Conservation (phyloP, 2,329 filamentous ascomycete genomes). For the Colletotrichum tabaci region DNA sequence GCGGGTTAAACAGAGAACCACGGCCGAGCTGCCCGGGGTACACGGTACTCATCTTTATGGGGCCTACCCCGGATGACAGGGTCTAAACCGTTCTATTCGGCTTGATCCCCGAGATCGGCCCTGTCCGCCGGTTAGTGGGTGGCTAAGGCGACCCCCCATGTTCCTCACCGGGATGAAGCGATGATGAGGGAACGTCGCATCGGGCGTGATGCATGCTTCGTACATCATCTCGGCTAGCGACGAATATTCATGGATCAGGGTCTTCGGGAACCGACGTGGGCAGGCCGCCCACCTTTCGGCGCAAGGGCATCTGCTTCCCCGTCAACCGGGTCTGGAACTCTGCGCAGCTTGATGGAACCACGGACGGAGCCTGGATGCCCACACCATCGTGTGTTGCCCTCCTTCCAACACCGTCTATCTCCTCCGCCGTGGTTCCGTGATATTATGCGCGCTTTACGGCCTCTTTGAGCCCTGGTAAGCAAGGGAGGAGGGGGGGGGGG, state of each 20-base stretch:
- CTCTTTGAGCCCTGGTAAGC: not conserved
- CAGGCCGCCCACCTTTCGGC: too few relatives aligned
- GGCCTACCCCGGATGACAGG: not conserved
- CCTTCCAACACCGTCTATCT: not conserved
- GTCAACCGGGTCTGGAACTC: not conserved
- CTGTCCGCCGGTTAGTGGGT: not conserved
- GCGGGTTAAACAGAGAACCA: not conserved
- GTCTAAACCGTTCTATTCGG: not conserved
- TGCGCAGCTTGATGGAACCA: not conserved
- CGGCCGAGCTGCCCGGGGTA: too few relatives aligned
- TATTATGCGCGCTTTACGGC: not conserved
- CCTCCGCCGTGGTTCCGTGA: too few relatives aligned
- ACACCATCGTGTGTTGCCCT: not conserved
- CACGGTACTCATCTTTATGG: too few relatives aligned
- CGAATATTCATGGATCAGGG: not conserved
- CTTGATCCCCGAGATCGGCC: conserved; percentile 6
- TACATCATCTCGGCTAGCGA: not conserved
- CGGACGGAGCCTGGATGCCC: not conserved
- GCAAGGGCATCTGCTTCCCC: not conserved
- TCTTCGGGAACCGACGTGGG: not conserved
- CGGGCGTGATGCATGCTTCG: not conserved
- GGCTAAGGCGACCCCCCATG: not conserved
- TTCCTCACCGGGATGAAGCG: not conserved
- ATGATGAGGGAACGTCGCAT: not conserved
- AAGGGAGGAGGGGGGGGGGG: not conserved